These are phyloP conservation scores for Entomortierella parvispora DNA, from an alignment of 192 early-diverging fungal species.

Conservation along the genomic window DNA sequence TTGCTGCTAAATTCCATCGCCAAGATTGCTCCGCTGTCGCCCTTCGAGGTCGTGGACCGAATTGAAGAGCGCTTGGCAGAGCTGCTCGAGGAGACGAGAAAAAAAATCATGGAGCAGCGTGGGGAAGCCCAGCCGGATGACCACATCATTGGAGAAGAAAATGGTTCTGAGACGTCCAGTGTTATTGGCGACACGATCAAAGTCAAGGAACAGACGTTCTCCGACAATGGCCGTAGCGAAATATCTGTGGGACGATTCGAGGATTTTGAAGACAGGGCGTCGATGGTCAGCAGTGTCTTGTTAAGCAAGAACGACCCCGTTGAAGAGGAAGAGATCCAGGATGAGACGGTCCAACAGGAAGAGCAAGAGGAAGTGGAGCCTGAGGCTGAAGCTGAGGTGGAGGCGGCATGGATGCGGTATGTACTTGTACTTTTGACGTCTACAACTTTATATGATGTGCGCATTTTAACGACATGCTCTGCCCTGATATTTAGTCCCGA, in stretches of 20 bases:
- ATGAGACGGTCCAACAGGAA: constrained; percentile 6
- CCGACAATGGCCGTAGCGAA: constrained; percentile 21
- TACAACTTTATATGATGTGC: no score
- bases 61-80: constrained; percentile 48
- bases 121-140: constrained; percentile 19
- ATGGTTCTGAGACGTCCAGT: neutral
- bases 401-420: constrained; percentile 46
- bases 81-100: constrained; percentile 42
- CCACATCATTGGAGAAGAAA: neutral
- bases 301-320: constrained; percentile 17
- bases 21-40: constrained; percentile 31
- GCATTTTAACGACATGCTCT: neutral
- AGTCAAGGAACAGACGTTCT: constrained; percentile 15
- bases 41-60: constrained; percentile 40
- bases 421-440: neutral
- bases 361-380: constrained; percentile 19
- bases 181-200: neutral
- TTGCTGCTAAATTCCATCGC: constrained; percentile 40
- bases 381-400: constrained; percentile 32
- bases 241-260: constrained; percentile 23
- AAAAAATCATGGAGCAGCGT: constrained; percentile 45
- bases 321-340: constrained; percentile 21
- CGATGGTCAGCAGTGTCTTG: constrained; percentile 45
- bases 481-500: constrained; percentile 21
- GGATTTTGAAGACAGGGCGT: constrained; percentile 36